phyloP scores from a whole-genome alignment of 352 stramenopile species.

The Pythium aristosporum region DNA sequence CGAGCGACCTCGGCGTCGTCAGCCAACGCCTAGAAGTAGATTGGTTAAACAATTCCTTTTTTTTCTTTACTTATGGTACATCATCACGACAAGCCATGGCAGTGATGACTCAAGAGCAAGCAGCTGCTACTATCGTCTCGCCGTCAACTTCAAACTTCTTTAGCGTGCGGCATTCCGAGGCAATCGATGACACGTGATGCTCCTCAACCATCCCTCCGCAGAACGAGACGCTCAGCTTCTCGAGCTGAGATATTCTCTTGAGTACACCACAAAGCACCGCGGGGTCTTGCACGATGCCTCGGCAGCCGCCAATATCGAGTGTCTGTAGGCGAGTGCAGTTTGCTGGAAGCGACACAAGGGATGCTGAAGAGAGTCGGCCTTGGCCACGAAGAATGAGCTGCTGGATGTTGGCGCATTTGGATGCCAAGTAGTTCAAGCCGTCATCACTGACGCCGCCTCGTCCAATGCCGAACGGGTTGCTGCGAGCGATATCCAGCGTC shows the following conservation, averaged over 20 bases:
- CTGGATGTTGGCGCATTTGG: conserved; percentile 41
- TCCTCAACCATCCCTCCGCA: conserved; percentile 40
- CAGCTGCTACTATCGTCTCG: conserved; percentile 16
- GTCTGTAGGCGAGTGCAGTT: conserved; percentile 44
- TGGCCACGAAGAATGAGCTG: conserved; percentile 54
- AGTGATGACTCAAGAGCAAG: not conserved
- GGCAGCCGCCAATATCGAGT: conserved; percentile 59
- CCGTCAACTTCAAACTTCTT: conserved; percentile 59
- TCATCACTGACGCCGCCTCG: conserved; percentile 51
- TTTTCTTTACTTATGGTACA: not conserved
- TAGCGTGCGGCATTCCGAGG: conserved; percentile 52
- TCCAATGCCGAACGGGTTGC: conserved; percentile 63
- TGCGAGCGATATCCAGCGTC: conserved; percentile 55
- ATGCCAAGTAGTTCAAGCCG: conserved; percentile 40
- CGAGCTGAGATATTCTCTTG: conserved; percentile 41
- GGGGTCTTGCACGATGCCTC: conserved; percentile 56
- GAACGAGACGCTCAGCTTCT: conserved; percentile 64
- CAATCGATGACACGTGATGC: conserved; percentile 53
- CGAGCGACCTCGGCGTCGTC: not conserved
- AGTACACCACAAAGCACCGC: conserved; percentile 40
- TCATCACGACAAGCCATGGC: not conserved
- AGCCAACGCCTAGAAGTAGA: not conserved
- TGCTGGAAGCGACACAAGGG: conserved; percentile 36
- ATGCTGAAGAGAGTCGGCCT: conserved; percentile 41
- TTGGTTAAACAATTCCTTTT: not conserved